phyloP scores from a whole-genome alignment of 2,329 filamentous ascomycete genomes.

The Neurospora sp. region DNA sequence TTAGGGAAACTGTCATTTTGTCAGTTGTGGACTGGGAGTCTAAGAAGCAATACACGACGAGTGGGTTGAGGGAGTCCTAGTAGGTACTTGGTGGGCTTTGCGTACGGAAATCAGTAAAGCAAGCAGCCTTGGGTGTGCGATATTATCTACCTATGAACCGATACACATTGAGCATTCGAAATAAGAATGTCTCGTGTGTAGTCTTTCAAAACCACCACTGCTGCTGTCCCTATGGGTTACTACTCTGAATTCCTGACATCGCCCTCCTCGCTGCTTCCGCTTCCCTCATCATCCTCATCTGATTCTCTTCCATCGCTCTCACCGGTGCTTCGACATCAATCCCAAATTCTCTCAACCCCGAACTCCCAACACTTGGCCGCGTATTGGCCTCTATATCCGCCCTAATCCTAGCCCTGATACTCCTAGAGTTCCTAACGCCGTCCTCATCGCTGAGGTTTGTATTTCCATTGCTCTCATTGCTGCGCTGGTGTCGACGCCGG shows the following conservation, averaged over 20 bases:
- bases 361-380: neutral
- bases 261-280: neutral
- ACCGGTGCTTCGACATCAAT: neutral
- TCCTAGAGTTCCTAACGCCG: neutral
- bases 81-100: neutral
- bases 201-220: neutral
- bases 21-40: neutral
- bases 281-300: neutral
- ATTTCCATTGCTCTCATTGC: neutral
- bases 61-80: neutral
- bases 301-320: neutral
- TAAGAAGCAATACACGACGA: neutral
- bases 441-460: neutral
- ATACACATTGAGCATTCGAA: neutral
- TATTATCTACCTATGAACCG: neutral
- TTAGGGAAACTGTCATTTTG: neutral
- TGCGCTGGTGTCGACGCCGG: neutral
- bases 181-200: neutral
- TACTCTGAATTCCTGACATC: neutral
- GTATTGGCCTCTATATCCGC: neutral
- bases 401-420: neutral
- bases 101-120: neutral
- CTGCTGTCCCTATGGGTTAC: neutral
- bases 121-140: neutral
- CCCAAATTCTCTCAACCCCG: neutral